These are phyloP conservation scores for Clarireedia monteithiana DNA, from an alignment of 2,329 filamentous ascomycete genomes.

Conservation along the genomic window DNA sequence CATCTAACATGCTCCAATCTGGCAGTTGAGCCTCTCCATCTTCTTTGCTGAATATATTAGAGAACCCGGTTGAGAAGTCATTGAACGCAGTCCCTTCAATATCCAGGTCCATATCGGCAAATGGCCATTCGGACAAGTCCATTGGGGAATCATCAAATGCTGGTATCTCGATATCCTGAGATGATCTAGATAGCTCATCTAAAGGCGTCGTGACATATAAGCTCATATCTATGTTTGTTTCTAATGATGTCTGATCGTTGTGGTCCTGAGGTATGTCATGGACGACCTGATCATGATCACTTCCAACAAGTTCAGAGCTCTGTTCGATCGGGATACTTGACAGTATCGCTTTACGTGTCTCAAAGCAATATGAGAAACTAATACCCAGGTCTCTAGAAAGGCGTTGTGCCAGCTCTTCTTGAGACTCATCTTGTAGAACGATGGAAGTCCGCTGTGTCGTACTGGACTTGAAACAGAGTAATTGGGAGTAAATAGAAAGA, in stretches of 20 bases:
- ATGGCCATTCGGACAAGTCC: not conserved
- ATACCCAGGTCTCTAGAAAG: not conserved
- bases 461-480: conserved; percentile 13
- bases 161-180: not conserved
- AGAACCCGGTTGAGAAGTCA: not conserved
- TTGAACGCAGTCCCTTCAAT: not conserved
- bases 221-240: not conserved
- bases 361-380: not conserved
- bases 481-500: conserved; percentile 11
- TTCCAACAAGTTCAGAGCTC: not conserved
- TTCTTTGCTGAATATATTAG: no score
- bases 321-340: not conserved
- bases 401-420: not conserved
- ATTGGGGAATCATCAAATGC: not conserved
- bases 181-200: not conserved
- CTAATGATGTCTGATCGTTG: not conserved
- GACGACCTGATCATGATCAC: not conserved
- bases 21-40: not conserved
- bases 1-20: not conserved
- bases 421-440: conserved; percentile 4
- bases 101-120: not conserved
- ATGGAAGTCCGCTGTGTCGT: not conserved
- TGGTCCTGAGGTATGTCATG: not conserved
- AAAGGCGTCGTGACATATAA: not conserved
- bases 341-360: not conserved